A percentile compares a stretch with the other conserved stretches of the same genome.
These are phyloP conservation scores for Blastocystis hominis DNA, from an alignment of 352 stramenopile genomes.

Conservation along the genomic window DNA sequence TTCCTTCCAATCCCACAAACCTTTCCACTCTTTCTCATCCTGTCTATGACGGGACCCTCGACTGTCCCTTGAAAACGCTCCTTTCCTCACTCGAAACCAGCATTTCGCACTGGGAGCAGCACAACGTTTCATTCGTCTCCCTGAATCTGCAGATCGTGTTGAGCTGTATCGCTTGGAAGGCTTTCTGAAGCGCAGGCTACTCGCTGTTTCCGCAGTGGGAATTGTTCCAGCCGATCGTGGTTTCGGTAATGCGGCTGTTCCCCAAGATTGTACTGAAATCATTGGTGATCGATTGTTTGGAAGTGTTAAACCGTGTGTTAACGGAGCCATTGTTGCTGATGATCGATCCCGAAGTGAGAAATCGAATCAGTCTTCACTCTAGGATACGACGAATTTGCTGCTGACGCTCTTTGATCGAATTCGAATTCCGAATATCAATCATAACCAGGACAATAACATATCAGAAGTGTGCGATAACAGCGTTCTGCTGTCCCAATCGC, in stretches of 20 bases:
- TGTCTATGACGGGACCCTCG: neutral
- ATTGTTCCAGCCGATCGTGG: neutral
- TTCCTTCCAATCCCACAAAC: neutral
- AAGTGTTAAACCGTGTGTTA: neutral
- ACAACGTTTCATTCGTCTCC: neutral
- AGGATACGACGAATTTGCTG: neutral
- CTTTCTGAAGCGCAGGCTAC: neutral
- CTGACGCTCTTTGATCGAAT: slow-evolving; percentile 13
- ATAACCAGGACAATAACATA: slow-evolving; percentile 3
- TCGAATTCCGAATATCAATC: slow-evolving; percentile 5
- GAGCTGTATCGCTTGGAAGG: neutral
- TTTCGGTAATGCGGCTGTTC: neutral
- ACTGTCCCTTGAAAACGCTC: neutral
- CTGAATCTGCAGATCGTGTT: neutral
- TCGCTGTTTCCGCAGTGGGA: slow-evolving; percentile 28
- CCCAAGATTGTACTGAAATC: neutral
- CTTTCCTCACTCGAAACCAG: neutral
- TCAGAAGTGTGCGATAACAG: neutral
- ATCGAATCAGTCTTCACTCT: neutral
- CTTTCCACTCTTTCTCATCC: neutral
- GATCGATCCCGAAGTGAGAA: neutral
- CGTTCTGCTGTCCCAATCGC: neutral
- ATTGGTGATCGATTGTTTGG: neutral
- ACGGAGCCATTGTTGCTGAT: neutral
- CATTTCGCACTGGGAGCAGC: neutral